A percentile compares a stretch with the other conserved stretches of the same genome.
These are phyloP conservation scores for Chaetomiaceae sp. DNA, from an alignment of 2,329 filamentous ascomycete species.

Conservation along the genomic window DNA sequence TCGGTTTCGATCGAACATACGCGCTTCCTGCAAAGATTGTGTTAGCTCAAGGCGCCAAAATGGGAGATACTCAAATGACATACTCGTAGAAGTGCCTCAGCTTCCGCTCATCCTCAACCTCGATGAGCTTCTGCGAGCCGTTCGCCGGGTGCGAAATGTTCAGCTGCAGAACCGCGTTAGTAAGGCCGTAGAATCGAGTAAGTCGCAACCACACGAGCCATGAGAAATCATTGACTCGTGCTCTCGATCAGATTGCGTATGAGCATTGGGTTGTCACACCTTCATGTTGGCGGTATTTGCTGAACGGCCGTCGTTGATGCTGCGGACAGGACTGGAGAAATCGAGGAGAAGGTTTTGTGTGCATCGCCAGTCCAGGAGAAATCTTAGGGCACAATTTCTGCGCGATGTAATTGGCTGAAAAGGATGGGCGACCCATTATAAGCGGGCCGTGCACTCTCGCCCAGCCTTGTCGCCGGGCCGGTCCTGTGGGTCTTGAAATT, in stretches of 20 bases:
- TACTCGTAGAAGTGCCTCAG: slow-evolving; percentile 98
- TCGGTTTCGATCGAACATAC: slow-evolving; percentile 22
- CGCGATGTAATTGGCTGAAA: slow-evolving; percentile 19
- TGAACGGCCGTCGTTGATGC: slow-evolving; percentile 27
- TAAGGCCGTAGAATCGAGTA: slow-evolving; percentile 17
- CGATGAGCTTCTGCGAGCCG: slow-evolving; percentile 99
- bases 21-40: slow-evolving; percentile 22
- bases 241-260: not conserved
- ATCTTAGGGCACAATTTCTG: slow-evolving; percentile 28
- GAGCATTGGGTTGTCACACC: slow-evolving; percentile 18
- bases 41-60: slow-evolving; percentile 18
- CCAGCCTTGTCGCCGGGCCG: slow-evolving; percentile 8
- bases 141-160: slow-evolving; percentile 90
- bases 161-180: slow-evolving; percentile 44
- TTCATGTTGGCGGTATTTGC: slow-evolving; percentile 30
- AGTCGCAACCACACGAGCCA: not conserved
- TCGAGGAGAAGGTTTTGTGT: slow-evolving; percentile 29
- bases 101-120: slow-evolving; percentile 99
- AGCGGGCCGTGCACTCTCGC: not conserved
- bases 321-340: slow-evolving; percentile 26
- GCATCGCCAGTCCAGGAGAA: slow-evolving; percentile 14
- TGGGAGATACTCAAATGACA: slow-evolving; percentile 34
- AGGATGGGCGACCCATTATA: not conserved
- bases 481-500: slow-evolving; percentile 1
- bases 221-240: not conserved